Evolutionary conservation across 768 basidiomycete species (phyloP).

Genomic region (Peribolospora baueri): DNA sequence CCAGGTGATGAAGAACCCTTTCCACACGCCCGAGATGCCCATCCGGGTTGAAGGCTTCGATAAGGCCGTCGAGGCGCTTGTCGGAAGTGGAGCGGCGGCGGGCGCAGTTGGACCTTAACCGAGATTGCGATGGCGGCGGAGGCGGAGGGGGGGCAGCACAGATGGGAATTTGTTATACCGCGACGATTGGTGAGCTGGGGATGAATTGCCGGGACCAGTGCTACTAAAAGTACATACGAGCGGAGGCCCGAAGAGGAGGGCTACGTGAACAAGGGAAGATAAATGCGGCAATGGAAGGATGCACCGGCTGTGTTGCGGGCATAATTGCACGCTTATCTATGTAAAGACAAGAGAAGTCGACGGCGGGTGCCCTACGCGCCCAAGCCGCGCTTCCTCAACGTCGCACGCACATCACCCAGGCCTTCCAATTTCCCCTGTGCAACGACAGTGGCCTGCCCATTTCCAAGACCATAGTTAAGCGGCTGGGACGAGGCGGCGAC

Average conservation of each 20-base stretch:
- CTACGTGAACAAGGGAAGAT: too few species aligned
- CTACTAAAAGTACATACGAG: too few species aligned
- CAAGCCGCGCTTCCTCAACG: slow-evolving; percentile 24
- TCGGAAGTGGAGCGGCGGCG: slow-evolving; percentile 1
- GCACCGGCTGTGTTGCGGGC: background rate
- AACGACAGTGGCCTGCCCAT: background rate
- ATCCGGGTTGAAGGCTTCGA: slow-evolving; percentile 82
- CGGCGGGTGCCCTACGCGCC: slow-evolving; percentile 9
- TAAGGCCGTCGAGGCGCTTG: slow-evolving; percentile 18
- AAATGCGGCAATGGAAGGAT: too few species aligned
- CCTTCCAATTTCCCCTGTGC: slow-evolving; percentile 1
- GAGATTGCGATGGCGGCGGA: too few species aligned
- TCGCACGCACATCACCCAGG: slow-evolving; percentile 1
- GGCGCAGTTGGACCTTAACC: too few species aligned
- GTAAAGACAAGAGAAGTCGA: background rate
- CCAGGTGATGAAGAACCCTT: slow-evolving; percentile 95
- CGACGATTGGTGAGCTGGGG: too few species aligned
- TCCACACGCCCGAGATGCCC: slow-evolving; percentile 98
- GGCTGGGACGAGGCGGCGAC: slow-evolving; percentile 1
- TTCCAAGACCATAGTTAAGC: slow-evolving; percentile 17
- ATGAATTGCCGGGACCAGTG: too few species aligned
- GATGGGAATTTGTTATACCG: too few species aligned
- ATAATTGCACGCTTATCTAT: background rate
- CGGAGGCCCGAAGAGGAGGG: too few species aligned
- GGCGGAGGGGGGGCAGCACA: too few species aligned